Percentiles rank a stretch among this genome's conserved stretches.
These are phyloP conservation scores for Debaryomyces coudertii DNA, from an alignment of 1,139 yeast species.

Conservation along the genomic window DNA sequence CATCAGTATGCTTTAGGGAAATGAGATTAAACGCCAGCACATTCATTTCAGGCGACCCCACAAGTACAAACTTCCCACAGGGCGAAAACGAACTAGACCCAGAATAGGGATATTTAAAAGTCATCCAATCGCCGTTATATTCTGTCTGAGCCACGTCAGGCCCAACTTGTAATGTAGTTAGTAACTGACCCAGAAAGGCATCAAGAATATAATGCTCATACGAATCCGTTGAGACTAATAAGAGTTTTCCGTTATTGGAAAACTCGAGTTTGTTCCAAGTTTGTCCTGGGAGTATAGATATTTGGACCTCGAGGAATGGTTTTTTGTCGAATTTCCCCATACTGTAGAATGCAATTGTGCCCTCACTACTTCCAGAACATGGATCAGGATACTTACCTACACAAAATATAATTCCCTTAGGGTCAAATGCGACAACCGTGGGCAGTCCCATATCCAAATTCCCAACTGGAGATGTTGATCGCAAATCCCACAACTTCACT, in stretches of 20 bases:
- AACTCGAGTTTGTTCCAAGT: slow-evolving; percentile 75
- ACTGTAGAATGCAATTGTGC: slow-evolving; percentile 63
- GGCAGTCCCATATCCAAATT: slow-evolving; percentile 61
- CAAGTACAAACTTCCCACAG: slow-evolving; percentile 74
- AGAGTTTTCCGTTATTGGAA: slow-evolving; percentile 75
- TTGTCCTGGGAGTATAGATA: slow-evolving; percentile 29
- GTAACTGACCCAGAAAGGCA: slow-evolving; percentile 65
- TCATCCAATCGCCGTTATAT: slow-evolving; percentile 26
- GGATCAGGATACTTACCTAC: slow-evolving; percentile 50
- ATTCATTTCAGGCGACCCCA: slow-evolving; percentile 61
- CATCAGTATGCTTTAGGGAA: slow-evolving; percentile 34
- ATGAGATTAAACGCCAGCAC: slow-evolving; percentile 67
- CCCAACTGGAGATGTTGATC: slow-evolving; percentile 65
- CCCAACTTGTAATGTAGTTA: slow-evolving; percentile 51
- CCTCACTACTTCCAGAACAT: slow-evolving; percentile 23
- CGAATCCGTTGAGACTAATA: slow-evolving; percentile 67
- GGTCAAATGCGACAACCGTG: slow-evolving; percentile 70
- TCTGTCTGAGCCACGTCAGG: slow-evolving; percentile 23
- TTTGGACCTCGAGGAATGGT: slow-evolving; percentile 51
- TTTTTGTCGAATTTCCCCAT: slow-evolving; percentile 56
- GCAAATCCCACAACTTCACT: slow-evolving; percentile 84
- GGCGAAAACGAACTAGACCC: slow-evolving; percentile 77
- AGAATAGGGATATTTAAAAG: slow-evolving; percentile 51
- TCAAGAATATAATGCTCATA: slow-evolving; percentile 64
- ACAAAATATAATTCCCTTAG: slow-evolving; percentile 81